These are phyloP conservation scores for Protomyces arabidopsidicola DNA, from an alignment of 1,139 yeast genomes.

Conservation along the genomic window DNA sequence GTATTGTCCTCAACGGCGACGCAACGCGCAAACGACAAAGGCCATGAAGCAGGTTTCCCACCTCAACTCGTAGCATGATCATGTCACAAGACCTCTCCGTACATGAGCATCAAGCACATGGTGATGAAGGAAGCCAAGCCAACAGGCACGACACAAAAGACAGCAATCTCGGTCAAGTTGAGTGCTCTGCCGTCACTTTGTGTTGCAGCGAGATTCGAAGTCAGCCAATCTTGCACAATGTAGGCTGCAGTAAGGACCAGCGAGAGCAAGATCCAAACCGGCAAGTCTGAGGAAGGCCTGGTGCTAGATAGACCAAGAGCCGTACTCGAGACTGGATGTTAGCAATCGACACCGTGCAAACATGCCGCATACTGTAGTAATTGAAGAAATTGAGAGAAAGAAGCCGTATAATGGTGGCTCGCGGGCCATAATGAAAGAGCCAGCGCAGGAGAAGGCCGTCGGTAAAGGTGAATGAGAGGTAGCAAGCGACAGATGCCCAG, in stretches of 20 bases:
- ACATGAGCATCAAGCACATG: slow-evolving; percentile 44
- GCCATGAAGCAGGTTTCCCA: too few species aligned
- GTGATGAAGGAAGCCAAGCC: slow-evolving; percentile 92
- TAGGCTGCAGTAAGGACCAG: slow-evolving; percentile 79
- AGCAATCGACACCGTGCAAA: too few species aligned
- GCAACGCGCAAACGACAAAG: too few species aligned
- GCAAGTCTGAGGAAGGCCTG: slow-evolving; percentile 50
- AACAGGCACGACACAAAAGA: slow-evolving; percentile 94
- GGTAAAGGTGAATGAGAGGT: slow-evolving; percentile 73
- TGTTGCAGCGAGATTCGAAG: slow-evolving; percentile 55
- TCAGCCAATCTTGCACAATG: slow-evolving; percentile 81
- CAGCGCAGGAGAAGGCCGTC: slow-evolving; percentile 85
- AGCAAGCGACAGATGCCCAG: slow-evolving; percentile 72
- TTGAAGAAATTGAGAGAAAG: slow-evolving; percentile 73
- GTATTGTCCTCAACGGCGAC: too few species aligned
- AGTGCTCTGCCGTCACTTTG: slow-evolving; percentile 43
- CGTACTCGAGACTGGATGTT: neutral
- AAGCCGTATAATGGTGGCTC: slow-evolving; percentile 83
- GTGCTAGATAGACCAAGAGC: slow-evolving; percentile 37
- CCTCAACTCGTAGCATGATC: too few species aligned
- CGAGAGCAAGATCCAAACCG: slow-evolving; percentile 85
- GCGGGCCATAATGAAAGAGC: slow-evolving; percentile 82
- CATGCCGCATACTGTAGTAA: slow-evolving; percentile 37
- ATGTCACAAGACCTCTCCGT: neutral
- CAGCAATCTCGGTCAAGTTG: slow-evolving; percentile 80